Percentiles rank a stretch among this genome's conserved stretches.
These are phyloP conservation scores for Fraxinus excelsior DNA, from an alignment of 257 asterid species.

Conservation along the genomic window DNA sequence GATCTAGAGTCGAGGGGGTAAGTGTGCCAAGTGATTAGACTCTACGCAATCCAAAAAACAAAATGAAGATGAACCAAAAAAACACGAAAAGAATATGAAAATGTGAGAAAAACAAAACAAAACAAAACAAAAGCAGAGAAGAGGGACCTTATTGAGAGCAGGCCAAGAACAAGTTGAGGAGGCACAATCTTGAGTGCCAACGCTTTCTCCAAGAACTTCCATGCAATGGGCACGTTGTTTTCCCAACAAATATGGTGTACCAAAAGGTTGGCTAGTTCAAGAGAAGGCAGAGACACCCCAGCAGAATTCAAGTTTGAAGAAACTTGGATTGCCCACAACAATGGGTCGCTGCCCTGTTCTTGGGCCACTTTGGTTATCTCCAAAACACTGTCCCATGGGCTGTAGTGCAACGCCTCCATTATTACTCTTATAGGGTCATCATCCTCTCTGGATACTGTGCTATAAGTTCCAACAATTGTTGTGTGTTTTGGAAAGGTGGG, in stretches of 20 bases:
- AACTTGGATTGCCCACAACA: constrained; percentile 74
- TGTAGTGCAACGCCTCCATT: constrained; percentile 54
- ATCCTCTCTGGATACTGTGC: constrained; percentile 19
- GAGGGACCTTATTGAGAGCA: constrained; percentile 74
- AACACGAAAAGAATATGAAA: background rate
- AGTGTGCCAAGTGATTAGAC: background rate
- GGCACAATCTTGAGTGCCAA: constrained; percentile 75
- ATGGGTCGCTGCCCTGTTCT: constrained; percentile 75
- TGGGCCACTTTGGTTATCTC: constrained; percentile 75
- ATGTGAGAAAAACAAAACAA: background rate
- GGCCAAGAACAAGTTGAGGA: constrained; percentile 71
- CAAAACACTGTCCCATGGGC: constrained; percentile 63
- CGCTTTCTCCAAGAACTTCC: constrained; percentile 93
- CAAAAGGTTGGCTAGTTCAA: constrained; percentile 63
- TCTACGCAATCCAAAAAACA: background rate
- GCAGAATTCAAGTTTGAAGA: constrained; percentile 68
- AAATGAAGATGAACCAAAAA: background rate
- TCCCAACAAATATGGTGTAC: constrained; percentile 93
- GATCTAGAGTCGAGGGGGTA: background rate
- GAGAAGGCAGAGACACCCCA: constrained; percentile 70
- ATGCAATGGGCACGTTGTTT: constrained; percentile 79
- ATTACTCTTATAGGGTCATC: constrained; percentile 36
- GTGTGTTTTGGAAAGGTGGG: background rate
- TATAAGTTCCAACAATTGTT: background rate
- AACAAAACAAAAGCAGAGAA: background rate